phyloP scores from a whole-genome alignment of 352 stramenopile genomes.

The Phytophthora megakarya region DNA sequence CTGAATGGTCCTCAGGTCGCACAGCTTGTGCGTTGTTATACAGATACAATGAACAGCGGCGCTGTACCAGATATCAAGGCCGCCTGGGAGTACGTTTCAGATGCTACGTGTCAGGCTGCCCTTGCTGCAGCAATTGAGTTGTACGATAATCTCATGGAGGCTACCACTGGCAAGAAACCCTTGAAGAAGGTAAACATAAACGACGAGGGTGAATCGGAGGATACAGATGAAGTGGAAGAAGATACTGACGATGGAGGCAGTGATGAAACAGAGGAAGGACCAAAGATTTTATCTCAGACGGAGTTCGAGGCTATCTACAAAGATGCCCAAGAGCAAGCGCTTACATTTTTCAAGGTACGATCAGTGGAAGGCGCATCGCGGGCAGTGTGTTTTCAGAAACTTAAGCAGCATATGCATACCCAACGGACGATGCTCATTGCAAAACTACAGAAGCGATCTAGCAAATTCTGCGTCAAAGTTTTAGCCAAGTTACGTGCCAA shows the following conservation, averaged over 20 bases:
- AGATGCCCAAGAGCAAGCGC: constrained; percentile 70
- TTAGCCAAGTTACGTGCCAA: constrained; percentile 42
- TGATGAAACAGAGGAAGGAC: constrained; percentile 9
- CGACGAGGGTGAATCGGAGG: constrained; percentile 32
- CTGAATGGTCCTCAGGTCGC: constrained; percentile 70
- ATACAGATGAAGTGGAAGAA: constrained; percentile 30
- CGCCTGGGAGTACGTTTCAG: constrained; percentile 82
- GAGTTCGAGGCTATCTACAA: constrained; percentile 81
- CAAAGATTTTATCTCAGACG: constrained; percentile 57
- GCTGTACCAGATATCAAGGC: constrained; percentile 82
- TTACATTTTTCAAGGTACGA: constrained; percentile 66
- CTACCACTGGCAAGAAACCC: constrained; percentile 31
- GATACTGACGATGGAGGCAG: constrained; percentile 26
- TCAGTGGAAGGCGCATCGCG: constrained; percentile 73
- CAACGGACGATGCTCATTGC: constrained; percentile 59
- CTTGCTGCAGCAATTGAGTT: constrained; percentile 53
- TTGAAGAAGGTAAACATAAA: constrained; percentile 16
- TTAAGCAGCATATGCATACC: constrained; percentile 75
- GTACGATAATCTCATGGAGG: constrained; percentile 62
- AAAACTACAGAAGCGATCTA: constrained; percentile 63
- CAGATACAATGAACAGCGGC: constrained; percentile 78
- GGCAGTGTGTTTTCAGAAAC: constrained; percentile 69
- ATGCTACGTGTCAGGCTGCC: constrained; percentile 75
- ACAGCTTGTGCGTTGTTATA: constrained; percentile 70
- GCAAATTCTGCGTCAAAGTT: constrained; percentile 52